Evolutionary conservation across 352 stramenopile species (phyloP), one percentile per base, ranked within the genome.

Genomic region (Globisporangium cederbergense): DNA sequence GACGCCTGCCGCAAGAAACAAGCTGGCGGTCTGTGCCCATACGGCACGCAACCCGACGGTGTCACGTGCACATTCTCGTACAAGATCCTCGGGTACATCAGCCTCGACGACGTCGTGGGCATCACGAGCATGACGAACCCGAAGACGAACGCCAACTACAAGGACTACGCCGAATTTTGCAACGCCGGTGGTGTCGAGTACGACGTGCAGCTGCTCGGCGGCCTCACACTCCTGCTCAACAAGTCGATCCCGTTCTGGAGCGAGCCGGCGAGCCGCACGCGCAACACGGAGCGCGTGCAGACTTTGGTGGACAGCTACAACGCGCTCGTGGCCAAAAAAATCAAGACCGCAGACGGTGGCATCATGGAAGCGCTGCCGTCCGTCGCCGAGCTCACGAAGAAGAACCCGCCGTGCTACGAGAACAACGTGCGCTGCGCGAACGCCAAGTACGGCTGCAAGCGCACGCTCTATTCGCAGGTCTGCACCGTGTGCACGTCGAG

Each of bases 231-330:
- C 56, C 53, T 34, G 1, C 67, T 71, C 14, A 46, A 81, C 13
- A 52, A 75, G 34, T 73, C 77, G 43, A 66, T 93, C 14, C 70
- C 81, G 10, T 92, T 94, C 73, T 94, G 86, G 86, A 51, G 54
- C 2, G 77, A 92, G 25, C 81, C 86, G 2, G 54, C 58, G 1
- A 67, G 81, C 47, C 68, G 60, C 46, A 32, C 67, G 0, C 77
- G 78, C 42, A 94, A 91, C 61, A 59, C 68, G 11, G 62, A 68
- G 36, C 81, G 85, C 13, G 71, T 68, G 5, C 52, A 75, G 34
- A 79, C 70, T 18, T 53, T 94, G 1, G 67, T 94, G 2, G 18
- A 76, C 2, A 61, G 64, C 32, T 94, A 94, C 65, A 68, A 73
- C 25, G 57, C 66, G 11, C 45, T 74, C 1, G 61, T 87, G 18